Conservation (phyloP, 352 stramenopile species). For the Phytophthora niederhauseri region DNA sequence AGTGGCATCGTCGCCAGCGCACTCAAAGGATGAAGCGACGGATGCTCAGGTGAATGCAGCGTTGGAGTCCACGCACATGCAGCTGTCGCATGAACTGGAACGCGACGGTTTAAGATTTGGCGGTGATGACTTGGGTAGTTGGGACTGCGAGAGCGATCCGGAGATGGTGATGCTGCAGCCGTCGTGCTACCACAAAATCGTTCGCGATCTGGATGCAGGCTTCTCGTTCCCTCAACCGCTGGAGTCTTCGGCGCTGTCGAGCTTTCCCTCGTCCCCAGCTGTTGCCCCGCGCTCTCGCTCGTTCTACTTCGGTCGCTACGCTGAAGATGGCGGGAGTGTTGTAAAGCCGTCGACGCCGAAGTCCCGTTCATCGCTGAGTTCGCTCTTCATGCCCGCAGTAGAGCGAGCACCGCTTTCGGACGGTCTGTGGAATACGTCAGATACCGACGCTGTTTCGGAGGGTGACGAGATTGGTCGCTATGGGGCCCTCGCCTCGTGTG, state of each 20-base stretch:
- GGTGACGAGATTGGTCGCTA: slow-evolving; percentile 46
- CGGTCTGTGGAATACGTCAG: slow-evolving; percentile 36
- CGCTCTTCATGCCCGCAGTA: slow-evolving; percentile 38
- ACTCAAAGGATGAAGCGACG: slow-evolving; percentile 24
- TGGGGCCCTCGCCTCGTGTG: slow-evolving; percentile 36
- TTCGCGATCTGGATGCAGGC: slow-evolving; percentile 60
- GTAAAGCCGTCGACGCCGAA: slow-evolving; percentile 26
- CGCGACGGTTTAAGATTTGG: slow-evolving; percentile 13
- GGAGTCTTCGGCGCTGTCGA: slow-evolving; percentile 34
- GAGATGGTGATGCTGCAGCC: slow-evolving; percentile 27
- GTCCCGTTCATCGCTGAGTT: slow-evolving; percentile 40
- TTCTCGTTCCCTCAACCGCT: slow-evolving; percentile 61
- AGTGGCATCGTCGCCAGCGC: slow-evolving; percentile 36
- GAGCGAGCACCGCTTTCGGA: slow-evolving; percentile 37
- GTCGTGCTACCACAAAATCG: slow-evolving; percentile 50
- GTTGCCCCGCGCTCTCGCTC: slow-evolving; percentile 27
- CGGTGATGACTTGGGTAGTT: slow-evolving; percentile 27
- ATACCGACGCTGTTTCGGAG: slow-evolving; percentile 42
- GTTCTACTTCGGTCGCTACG: slow-evolving; percentile 20
- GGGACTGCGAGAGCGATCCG: slow-evolving; percentile 27
- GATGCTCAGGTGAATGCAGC: slow-evolving; percentile 37
- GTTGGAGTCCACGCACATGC: slow-evolving; percentile 27
- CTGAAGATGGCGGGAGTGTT: slow-evolving; percentile 13
- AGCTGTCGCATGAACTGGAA: slow-evolving; percentile 24
- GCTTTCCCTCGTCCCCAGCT: slow-evolving; percentile 28